phyloP scores from a whole-genome alignment of 2,329 filamentous ascomycete genomes.

The Mollisiaceae sp. region DNA sequence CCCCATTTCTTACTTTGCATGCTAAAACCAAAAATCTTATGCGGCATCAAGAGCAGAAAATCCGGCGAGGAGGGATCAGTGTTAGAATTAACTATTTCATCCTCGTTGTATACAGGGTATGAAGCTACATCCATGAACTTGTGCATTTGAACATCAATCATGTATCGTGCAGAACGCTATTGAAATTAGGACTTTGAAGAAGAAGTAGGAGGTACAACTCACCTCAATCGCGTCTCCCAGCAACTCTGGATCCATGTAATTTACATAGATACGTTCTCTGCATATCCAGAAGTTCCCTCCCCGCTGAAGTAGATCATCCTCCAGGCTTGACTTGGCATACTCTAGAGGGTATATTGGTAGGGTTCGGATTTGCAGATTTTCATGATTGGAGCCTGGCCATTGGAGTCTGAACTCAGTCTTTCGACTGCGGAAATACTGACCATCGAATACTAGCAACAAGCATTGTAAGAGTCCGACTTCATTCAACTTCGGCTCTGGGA shows the following conservation, averaged over 20 bases:
- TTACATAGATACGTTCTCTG: slow-evolving; percentile 8
- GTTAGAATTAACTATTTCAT: background rate
- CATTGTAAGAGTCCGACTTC: background rate
- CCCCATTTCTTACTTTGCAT: slow-evolving; percentile 9
- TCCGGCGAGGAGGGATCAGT: background rate
- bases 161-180: slow-evolving; percentile 10
- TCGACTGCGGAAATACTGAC: background rate
- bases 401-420: background rate
- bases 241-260: background rate
- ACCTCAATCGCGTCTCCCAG: slow-evolving; percentile 4
- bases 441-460: background rate
- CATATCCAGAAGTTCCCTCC: slow-evolving; percentile 9
- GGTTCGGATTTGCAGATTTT: background rate
- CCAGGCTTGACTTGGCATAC: background rate
- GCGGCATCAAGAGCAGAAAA: background rate
- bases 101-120: background rate
- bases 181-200: background rate
- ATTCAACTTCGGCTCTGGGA: background rate
- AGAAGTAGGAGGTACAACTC: background rate
- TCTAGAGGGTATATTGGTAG: slow-evolving; percentile 7
- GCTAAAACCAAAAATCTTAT: background rate
- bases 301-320: background rate
- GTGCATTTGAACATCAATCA: slow-evolving; percentile 11
- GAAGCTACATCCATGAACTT: background rate
- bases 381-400: background rate